A percentile compares a stretch with the other conserved stretches of the same genome.
These are phyloP conservation scores for Chlamydomonas sphaeroides DNA, from an alignment of 139 green algal species.

Conservation along the genomic window DNA sequence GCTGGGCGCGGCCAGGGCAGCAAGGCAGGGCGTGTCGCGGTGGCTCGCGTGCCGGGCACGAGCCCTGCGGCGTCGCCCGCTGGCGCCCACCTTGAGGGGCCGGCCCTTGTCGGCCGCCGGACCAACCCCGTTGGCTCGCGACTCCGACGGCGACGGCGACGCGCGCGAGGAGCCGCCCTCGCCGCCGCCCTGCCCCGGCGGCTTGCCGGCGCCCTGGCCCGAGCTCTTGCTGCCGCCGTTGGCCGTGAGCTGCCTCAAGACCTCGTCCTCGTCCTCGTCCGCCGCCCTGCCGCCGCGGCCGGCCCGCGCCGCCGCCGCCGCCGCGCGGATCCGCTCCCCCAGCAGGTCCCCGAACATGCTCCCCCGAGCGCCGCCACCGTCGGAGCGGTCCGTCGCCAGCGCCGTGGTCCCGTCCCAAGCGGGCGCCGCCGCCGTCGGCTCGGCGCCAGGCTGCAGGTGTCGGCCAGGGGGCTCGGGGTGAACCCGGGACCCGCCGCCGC, in stretches of 20 bases:
- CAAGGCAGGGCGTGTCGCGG: too few relatives aligned
- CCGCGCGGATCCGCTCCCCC: background rate
- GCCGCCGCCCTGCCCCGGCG: background rate
- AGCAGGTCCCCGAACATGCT: background rate
- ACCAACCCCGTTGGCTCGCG: background rate
- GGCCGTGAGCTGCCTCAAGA: background rate
- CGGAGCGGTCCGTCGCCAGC: background rate
- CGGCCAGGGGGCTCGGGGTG: background rate
- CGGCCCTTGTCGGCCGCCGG: conserved; percentile 38
- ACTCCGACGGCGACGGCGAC: background rate
- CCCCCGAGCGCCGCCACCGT: background rate
- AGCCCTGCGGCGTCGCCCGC: background rate
- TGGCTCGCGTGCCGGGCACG: background rate
- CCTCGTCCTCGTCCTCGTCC: background rate
- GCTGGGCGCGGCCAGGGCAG: too few relatives aligned
- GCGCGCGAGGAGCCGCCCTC: too few relatives aligned
- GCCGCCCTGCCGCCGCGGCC: background rate
- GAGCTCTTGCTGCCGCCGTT: background rate
- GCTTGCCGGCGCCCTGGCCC: too few relatives aligned
- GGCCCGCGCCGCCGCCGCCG: background rate
- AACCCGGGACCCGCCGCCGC: too few relatives aligned
- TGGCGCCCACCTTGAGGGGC: background rate
- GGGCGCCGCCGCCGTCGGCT: background rate
- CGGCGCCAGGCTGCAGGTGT: background rate
- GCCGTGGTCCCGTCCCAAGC: background rate